These are phyloP conservation scores for Trametes versicolor DNA, from an alignment of 1,284 basidiomycete species.

Conservation along the genomic window DNA sequence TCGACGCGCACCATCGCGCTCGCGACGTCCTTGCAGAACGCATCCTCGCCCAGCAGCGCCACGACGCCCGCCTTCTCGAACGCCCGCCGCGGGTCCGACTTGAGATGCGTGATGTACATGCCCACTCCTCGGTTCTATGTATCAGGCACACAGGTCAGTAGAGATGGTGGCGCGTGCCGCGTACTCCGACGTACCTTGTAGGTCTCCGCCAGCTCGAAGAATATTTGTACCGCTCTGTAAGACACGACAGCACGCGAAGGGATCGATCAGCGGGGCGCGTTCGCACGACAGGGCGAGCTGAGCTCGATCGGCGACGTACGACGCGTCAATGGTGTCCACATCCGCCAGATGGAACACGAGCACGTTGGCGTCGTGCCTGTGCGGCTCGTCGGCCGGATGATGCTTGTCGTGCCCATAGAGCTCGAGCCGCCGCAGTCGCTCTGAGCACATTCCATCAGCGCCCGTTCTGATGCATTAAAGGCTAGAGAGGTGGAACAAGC, in stretches of 20 bases:
- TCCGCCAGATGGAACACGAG: conserved; percentile 92
- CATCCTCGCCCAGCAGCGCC: conserved; percentile 69
- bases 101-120: conserved; percentile 85
- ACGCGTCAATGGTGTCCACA: conserved; percentile 86
- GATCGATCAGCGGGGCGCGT: neutral
- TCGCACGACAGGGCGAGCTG: neutral
- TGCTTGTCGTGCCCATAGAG: conserved; percentile 79
- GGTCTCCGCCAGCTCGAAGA: conserved; percentile 82
- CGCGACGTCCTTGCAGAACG: conserved; percentile 78
- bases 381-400: conserved; percentile 89
- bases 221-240: conserved; percentile 83
- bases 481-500: neutral
- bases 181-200: conserved; percentile 64
- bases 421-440: conserved; percentile 84
- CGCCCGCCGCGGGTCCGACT: conserved; percentile 59
- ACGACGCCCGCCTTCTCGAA: conserved; percentile 78
- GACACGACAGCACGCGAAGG: conserved; percentile 12
- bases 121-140: conserved; percentile 72
- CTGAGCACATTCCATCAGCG: conserved; percentile 47
- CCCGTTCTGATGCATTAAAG: conserved; percentile 15
- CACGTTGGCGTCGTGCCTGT: conserved; percentile 77
- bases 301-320: conserved; percentile 56
- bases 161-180: conserved; percentile 11
- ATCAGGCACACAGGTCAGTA: neutral
- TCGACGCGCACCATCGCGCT: conserved; percentile 63